Base-by-base conservation (phyloP, 345 rosid genomes). In the Raphanus sativus region DNA sequence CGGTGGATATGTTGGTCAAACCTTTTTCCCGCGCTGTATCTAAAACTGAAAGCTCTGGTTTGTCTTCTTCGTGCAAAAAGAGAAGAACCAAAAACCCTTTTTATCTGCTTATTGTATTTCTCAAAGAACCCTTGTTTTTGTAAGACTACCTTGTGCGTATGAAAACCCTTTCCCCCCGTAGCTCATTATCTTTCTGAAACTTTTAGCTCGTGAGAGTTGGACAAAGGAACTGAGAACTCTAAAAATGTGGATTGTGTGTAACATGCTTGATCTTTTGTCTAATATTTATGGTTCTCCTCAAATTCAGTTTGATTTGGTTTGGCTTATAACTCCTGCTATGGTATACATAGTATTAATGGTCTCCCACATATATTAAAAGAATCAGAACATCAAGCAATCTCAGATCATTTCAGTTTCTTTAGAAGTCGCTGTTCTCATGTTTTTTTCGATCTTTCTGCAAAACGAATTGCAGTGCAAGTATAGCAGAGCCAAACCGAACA, bases 1-100 rank as follows among this genome's bases (percentile, higher is more conserved):
- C 5, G 98, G 97, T 63, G 95, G 98, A 6, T 86, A 84, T 50
- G 90, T 88, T n/a, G 93, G 97, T 48, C 86, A 89, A 26, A 86
- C 88, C 71, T 87, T 84, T 78, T 90, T 92, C 80, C 70, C 92
- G 0, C 86, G 89, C 5, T 90, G 94, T 75, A 81, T 88, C 77
- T 90, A 87, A 84, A 82, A 69, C n/a, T n/a, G n/a, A 42, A 56
- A 17, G 59, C 73, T 75, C 29, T 65, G 75, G 71, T 69, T 74
- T 15, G 40, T 40, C 75, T 74, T 74, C n/a, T n/a, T n/a, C 75
- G 30, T 74, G 75, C 67, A n/a, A 52, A 74, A 78, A 6, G 67
- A 74, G 33, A 64, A 56, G 71, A 68, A 65, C 68, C 74, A 4
- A 50, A 38, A 38, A n/a, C n/a, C 65, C 69, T 6, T 42, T 64